These are phyloP conservation scores for Gillenia trifoliata DNA, from an alignment of 306 rosid species.

Conservation along the genomic window DNA sequence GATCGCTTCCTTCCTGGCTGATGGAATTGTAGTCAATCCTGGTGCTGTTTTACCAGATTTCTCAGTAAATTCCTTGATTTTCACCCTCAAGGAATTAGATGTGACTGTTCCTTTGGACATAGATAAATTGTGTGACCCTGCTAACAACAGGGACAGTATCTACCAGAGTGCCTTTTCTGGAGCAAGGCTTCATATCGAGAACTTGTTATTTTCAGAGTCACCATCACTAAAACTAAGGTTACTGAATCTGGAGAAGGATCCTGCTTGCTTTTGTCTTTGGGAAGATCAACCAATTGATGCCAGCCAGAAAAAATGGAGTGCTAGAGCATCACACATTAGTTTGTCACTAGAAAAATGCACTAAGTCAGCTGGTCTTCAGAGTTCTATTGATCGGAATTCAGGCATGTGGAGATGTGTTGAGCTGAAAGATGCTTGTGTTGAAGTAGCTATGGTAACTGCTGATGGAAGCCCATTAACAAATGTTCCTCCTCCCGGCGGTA, in stretches of 20 bases:
- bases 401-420: conserved; percentile 92
- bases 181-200: conserved; percentile 78
- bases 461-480: conserved; percentile 75
- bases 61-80: conserved; percentile 66
- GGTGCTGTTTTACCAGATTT: conserved; percentile 82
- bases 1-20: conserved; percentile 86
- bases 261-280: conserved; percentile 96
- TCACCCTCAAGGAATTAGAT: conserved; percentile 65
- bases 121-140: conserved; percentile 26
- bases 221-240: conserved; percentile 58
- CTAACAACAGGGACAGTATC: conserved; percentile 31
- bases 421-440: conserved; percentile 67
- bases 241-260: conserved; percentile 83
- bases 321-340: conserved; percentile 59
- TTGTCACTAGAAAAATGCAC: conserved; percentile 68
- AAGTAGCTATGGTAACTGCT: conserved; percentile 91
- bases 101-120: conserved; percentile 68
- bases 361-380: conserved; percentile 35
- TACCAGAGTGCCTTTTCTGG: conserved; percentile 63
- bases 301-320: conserved; percentile 83
- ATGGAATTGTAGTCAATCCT: conserved; percentile 74
- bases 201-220: conserved; percentile 57
- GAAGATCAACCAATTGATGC: conserved; percentile 85
- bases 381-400: conserved; percentile 44
- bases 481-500: conserved; percentile 90